These are phyloP conservation scores for Thraustochytrium striatum DNA, from an alignment of 352 stramenopile species.

Conservation along the genomic window DNA sequence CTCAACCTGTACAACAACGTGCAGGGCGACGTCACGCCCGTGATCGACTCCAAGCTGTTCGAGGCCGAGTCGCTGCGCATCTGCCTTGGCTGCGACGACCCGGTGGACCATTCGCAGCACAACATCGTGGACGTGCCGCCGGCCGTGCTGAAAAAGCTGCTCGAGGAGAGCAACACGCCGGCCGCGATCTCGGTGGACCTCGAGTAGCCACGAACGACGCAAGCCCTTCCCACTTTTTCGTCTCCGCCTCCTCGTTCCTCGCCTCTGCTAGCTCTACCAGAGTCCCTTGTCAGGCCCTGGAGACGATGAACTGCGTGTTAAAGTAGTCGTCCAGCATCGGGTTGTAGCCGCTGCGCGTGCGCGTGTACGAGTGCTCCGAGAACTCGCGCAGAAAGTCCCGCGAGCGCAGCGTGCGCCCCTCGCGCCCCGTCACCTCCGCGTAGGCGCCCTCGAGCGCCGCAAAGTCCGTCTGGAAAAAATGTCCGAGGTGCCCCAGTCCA, in stretches of 20 bases:
- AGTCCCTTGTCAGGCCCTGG: too few species aligned
- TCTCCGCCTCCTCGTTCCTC: background rate
- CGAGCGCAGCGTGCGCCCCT: slow-evolving; percentile 62
- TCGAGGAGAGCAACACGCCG: slow-evolving; percentile 22
- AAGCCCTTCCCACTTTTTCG: background rate
- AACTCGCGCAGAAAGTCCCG: slow-evolving; percentile 71
- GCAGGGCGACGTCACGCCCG: slow-evolving; percentile 26
- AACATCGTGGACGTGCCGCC: slow-evolving; percentile 30
- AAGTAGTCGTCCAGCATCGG: slow-evolving; percentile 78
- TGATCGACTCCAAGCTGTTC: slow-evolving; percentile 46
- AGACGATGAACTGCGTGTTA: slow-evolving; percentile 75
- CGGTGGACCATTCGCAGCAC: slow-evolving; percentile 45
- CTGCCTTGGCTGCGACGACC: slow-evolving; percentile 43
- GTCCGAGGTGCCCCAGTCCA: slow-evolving; percentile 73
- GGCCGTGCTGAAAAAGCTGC: slow-evolving; percentile 22
- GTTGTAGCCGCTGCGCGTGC: slow-evolving; percentile 75
- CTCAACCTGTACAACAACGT: slow-evolving; percentile 48
- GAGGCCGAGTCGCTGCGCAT: slow-evolving; percentile 11
- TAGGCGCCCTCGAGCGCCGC: slow-evolving; percentile 71
- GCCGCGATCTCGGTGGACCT: slow-evolving; percentile 4
- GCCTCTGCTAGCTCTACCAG: too few species aligned
- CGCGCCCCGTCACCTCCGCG: slow-evolving; percentile 62
- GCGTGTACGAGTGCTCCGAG: slow-evolving; percentile 67
- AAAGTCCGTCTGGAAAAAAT: slow-evolving; percentile 86
- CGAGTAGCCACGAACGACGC: background rate